These are phyloP conservation scores for Mucor piriformis DNA, from an alignment of 371 early-diverging fungal species.

Conservation along the genomic window DNA sequence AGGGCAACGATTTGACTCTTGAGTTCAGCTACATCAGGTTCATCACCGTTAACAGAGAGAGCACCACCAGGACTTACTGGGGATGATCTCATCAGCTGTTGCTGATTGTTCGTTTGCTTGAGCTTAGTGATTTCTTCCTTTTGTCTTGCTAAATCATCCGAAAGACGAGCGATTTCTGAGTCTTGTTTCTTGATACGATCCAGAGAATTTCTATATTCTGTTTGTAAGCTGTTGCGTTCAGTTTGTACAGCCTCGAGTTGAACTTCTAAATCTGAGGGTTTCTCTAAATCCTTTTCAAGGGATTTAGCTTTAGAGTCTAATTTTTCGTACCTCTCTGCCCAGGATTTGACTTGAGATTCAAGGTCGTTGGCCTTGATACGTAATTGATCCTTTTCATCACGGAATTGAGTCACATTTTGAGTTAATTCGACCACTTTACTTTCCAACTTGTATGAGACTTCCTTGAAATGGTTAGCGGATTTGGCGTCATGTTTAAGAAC, in stretches of 20 bases:
- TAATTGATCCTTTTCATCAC: slow-evolving; percentile 70
- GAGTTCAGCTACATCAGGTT: slow-evolving; percentile 47
- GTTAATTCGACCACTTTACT: slow-evolving; percentile 95
- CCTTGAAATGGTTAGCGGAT: slow-evolving; percentile 89
- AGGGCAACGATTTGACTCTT: slow-evolving; percentile 56
- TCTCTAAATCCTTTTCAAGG: slow-evolving; percentile 51
- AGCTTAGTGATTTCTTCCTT: slow-evolving; percentile 76
- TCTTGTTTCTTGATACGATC: slow-evolving; percentile 71
- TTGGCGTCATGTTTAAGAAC: slow-evolving; percentile 79
- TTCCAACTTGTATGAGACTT: slow-evolving; percentile 90
- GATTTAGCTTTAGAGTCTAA: slow-evolving; percentile 53
- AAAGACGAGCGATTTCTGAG: slow-evolving; percentile 64
- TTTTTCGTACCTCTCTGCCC: slow-evolving; percentile 75
- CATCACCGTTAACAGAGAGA: slow-evolving; percentile 21
- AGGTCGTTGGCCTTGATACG: slow-evolving; percentile 56
- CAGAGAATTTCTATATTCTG: slow-evolving; percentile 49
- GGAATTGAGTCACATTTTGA: slow-evolving; percentile 73
- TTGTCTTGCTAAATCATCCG: slow-evolving; percentile 58
- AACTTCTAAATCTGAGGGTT: slow-evolving; percentile 55
- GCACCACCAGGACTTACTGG: slow-evolving; percentile 25
- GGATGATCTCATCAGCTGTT: slow-evolving; percentile 3
- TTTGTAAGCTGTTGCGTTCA: slow-evolving; percentile 52
- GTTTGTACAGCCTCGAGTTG: slow-evolving; percentile 62
- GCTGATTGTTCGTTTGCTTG: slow-evolving; percentile 36
- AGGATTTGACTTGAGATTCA: slow-evolving; percentile 66